These are phyloP conservation scores for Effrenium voratum DNA, from an alignment of 73 alveolate genomes.

Conservation along the genomic window DNA sequence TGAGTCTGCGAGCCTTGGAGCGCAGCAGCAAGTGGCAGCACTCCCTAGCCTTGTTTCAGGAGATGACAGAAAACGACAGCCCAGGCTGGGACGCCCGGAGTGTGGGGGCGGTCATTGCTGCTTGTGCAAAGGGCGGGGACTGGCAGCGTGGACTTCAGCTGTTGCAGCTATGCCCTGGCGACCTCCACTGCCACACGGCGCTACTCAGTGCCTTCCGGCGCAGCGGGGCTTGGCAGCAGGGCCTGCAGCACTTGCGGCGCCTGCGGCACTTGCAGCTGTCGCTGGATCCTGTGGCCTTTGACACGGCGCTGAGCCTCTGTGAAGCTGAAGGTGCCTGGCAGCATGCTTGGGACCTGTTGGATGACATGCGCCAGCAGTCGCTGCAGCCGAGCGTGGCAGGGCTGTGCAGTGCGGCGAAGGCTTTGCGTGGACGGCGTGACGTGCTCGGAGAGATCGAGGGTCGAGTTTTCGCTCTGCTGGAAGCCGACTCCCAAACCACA, in stretches of 20 bases:
- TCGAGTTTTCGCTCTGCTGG: too few species aligned
- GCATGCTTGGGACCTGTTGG: neutral
- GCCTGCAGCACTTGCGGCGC: conserved; percentile 1
- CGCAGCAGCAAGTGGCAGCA: conserved; percentile 72
- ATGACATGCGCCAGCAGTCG: neutral
- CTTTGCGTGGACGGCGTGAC: too few species aligned
- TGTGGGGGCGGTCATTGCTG: conserved; percentile 2
- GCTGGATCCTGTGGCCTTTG: conserved; percentile 37
- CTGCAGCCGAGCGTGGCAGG: conserved; percentile 56
- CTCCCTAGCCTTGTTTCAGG: conserved; percentile 42
- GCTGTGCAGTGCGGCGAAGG: conserved; percentile 15
- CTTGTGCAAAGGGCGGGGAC: conserved; percentile 64
- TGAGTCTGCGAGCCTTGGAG: conserved; percentile 45
- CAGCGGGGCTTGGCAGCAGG: conserved; percentile 39
- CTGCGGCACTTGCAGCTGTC: neutral
- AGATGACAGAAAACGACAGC: neutral
- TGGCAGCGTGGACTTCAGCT: conserved; percentile 23
- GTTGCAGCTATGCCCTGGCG: neutral
- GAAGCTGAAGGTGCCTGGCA: conserved; percentile 73
- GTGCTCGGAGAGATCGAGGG: too few species aligned
- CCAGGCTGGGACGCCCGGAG: neutral
- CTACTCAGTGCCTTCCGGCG: conserved; percentile 27
- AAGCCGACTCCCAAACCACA: too few species aligned
- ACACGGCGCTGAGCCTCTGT: conserved; percentile 20
- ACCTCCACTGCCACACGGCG: conserved; percentile 46